Evolutionary conservation across 2,329 filamentous ascomycete species (phyloP).

Genomic region (Aspergillus fumigatiaffinis): DNA sequence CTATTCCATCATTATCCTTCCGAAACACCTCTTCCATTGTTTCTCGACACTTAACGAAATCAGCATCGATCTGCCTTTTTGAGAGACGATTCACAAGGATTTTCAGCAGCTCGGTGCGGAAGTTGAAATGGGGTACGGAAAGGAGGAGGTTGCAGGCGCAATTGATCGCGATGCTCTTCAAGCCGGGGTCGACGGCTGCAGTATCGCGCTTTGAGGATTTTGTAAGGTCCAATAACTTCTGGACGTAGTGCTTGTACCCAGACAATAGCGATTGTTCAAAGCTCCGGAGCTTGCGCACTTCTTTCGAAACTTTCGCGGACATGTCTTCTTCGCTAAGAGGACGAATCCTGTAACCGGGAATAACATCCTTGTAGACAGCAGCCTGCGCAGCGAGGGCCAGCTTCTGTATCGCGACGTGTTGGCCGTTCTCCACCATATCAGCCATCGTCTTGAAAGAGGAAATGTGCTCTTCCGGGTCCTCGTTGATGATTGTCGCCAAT

Average conservation of each 20-base stretch:
- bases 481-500: slow-evolving; percentile 75
- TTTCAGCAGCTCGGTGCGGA: slow-evolving; percentile 79
- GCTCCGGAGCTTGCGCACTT: slow-evolving; percentile 73
- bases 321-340: slow-evolving; percentile 70
- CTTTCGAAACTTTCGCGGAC: slow-evolving; percentile 81
- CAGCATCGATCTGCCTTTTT: slow-evolving; percentile 63
- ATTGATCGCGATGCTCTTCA: slow-evolving; percentile 74
- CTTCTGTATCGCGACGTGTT: slow-evolving; percentile 71
- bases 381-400: slow-evolving; percentile 82
- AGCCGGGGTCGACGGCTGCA: slow-evolving; percentile 30
- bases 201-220: slow-evolving; percentile 49
- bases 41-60: slow-evolving; percentile 72
- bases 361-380: slow-evolving; percentile 90
- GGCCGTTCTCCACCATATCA: slow-evolving; percentile 62
- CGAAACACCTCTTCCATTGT: slow-evolving; percentile 77
- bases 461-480: slow-evolving; percentile 87
- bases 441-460: slow-evolving; percentile 73
- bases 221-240: slow-evolving; percentile 66
- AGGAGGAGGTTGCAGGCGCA: slow-evolving; percentile 79
- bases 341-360: slow-evolving; percentile 92
- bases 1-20: slow-evolving; percentile 84
- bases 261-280: slow-evolving; percentile 86
- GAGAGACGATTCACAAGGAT: slow-evolving; percentile 83
- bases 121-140: slow-evolving; percentile 94
- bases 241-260: slow-evolving; percentile 81